Conservation (phyloP, 208 protist species). For the Crithidia mellificae region DNA sequence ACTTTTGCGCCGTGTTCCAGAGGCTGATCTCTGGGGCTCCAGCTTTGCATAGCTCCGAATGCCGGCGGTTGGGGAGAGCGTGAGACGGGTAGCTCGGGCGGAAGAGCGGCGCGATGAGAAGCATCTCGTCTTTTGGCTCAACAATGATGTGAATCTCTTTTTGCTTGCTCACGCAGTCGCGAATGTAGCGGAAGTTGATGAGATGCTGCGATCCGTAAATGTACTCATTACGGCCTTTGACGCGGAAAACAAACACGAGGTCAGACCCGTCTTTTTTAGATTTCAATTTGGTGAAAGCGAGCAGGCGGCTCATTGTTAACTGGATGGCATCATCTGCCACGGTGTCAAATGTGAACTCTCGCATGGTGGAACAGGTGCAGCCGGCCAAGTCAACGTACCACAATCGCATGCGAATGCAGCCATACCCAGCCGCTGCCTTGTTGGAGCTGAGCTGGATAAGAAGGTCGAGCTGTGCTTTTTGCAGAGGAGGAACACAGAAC, state of each 20-base stretch:
- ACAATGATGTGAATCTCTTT: constrained; percentile 49
- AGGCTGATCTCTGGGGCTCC: constrained; percentile 43
- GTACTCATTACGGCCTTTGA: constrained; percentile 64
- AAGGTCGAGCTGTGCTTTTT: constrained; percentile 49
- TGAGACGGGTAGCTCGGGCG: constrained; percentile 40
- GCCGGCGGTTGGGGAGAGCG: constrained; percentile 26
- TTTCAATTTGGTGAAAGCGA: constrained; percentile 30
- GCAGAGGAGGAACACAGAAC: constrained; percentile 44
- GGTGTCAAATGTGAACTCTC: constrained; percentile 56
- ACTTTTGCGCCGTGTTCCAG: constrained; percentile 44
- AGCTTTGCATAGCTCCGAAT: constrained; percentile 27
- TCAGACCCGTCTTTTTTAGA: constrained; percentile 23
- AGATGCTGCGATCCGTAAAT: constrained; percentile 56
- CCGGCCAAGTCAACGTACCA: constrained; percentile 58
- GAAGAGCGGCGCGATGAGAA: constrained; percentile 51
- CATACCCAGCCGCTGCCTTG: constrained; percentile 21
- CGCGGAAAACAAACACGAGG: constrained; percentile 52
- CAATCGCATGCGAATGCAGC: constrained; percentile 39
- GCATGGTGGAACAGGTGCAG: constrained; percentile 42
- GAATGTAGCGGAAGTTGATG: constrained; percentile 61
- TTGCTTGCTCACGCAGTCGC: constrained; percentile 59
- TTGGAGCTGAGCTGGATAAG: constrained; percentile 29
- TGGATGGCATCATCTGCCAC: constrained; percentile 47
- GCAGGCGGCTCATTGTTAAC: constrained; percentile 38
- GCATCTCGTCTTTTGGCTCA: constrained; percentile 33